Evolutionary conservation across 2,329 filamentous ascomycete species (phyloP).

Genomic region (Alternaria novae-zelandiae): DNA sequence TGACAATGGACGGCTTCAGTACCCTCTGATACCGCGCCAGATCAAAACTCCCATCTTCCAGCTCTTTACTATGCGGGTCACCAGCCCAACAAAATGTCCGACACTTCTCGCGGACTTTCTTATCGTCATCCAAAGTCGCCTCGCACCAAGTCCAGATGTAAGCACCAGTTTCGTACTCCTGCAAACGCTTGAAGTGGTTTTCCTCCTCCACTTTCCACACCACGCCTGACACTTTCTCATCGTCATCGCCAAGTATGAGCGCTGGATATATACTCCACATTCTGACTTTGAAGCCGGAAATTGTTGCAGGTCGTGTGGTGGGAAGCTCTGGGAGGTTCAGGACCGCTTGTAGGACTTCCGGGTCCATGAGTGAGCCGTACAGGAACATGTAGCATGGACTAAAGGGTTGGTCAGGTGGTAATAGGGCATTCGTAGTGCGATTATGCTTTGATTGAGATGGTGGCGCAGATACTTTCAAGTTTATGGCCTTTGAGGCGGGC

Average conservation of each 20-base stretch:
- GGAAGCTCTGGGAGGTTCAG: slow-evolving; percentile 30
- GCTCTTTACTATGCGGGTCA: slow-evolving; percentile 23
- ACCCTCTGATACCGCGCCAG: slow-evolving; percentile 31
- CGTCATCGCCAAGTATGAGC: not conserved
- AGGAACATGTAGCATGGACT: slow-evolving; percentile 37
- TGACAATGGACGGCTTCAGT: slow-evolving; percentile 26
- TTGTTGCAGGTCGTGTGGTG: slow-evolving; percentile 23
- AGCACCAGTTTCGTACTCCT: slow-evolving; percentile 26
- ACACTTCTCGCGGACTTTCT: slow-evolving; percentile 7
- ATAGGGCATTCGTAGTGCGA: not conserved
- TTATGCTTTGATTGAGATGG: not conserved
- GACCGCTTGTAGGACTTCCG: slow-evolving; percentile 37
- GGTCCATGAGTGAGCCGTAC: slow-evolving; percentile 44
- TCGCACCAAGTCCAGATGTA: slow-evolving; percentile 27
- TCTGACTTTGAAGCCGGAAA: slow-evolving; percentile 34
- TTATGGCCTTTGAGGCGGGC: not conserved
- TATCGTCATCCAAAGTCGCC: slow-evolving; percentile 16
- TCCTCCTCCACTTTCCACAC: slow-evolving; percentile 20
- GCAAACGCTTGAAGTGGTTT: slow-evolving; percentile 22
- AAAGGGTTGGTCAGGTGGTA: slow-evolving; percentile 11
- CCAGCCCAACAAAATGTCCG: slow-evolving; percentile 33
- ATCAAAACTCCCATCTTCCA: slow-evolving; percentile 32
- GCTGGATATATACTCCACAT: slow-evolving; percentile 45
- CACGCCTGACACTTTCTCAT: slow-evolving; percentile 14
- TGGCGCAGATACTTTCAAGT: not conserved